These are phyloP conservation scores for Glycine tomentella DNA, from an alignment of 306 rosid genomes.

Conservation along the genomic window DNA sequence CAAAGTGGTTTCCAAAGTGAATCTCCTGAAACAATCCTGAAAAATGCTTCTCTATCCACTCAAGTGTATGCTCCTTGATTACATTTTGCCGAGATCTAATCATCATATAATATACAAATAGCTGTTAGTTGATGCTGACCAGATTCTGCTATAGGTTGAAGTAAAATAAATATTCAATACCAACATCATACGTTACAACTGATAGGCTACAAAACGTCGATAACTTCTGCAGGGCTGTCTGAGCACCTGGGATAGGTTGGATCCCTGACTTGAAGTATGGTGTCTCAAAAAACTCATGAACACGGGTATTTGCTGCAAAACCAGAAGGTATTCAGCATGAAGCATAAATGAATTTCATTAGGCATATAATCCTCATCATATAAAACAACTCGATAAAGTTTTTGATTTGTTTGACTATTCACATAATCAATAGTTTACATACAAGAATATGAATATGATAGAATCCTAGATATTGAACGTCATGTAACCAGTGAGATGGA, in stretches of 20 bases:
- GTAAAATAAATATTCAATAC: constrained; percentile 29
- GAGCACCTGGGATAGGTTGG: constrained; percentile 88
- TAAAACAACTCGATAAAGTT: too few relatives aligned
- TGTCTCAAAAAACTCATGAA: constrained; percentile 86
- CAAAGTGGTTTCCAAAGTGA: constrained; percentile 95
- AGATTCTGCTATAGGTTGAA: constrained; percentile 29
- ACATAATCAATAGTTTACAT: not conserved
- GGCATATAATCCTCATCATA: constrained; percentile 1
- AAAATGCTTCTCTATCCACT: constrained; percentile 80
- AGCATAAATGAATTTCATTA: not conserved
- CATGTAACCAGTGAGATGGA: not conserved
- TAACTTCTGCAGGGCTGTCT: constrained; percentile 67
- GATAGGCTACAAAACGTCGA: constrained; percentile 79
- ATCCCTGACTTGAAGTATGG: constrained; percentile 86
- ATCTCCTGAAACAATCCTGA: constrained; percentile 84
- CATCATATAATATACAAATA: constrained; percentile 26
- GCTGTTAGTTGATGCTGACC: constrained; percentile 35
- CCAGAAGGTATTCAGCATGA: constrained; percentile 9
- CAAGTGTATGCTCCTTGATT: constrained; percentile 87
- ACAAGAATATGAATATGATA: not conserved
- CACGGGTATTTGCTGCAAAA: constrained; percentile 75
- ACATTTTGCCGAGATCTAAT: constrained; percentile 84
- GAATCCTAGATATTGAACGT: not conserved
- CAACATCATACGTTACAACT: constrained; percentile 80
- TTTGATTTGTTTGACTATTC: constrained; percentile 8